These are phyloP conservation scores for Hanseniaspora thailandica DNA, from an alignment of 805 yeast species.

Conservation along the genomic window DNA sequence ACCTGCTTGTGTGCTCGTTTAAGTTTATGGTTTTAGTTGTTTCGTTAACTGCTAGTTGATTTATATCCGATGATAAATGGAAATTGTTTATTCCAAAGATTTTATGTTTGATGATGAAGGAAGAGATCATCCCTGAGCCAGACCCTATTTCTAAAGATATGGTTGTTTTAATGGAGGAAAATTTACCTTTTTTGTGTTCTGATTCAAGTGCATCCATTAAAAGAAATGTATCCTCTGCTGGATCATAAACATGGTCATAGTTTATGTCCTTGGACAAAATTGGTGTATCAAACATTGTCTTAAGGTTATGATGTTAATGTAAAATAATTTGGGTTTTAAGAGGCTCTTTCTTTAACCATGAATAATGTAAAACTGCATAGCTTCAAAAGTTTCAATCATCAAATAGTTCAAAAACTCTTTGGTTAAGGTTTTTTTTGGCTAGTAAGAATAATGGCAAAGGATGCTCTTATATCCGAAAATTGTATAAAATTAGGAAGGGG, in stretches of 20 bases:
- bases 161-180: constrained; percentile 32
- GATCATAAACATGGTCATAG: constrained; percentile 75
- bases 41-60: constrained; percentile 59
- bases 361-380: no score
- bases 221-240: constrained; percentile 84
- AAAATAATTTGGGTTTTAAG: no score
- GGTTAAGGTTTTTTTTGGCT: no score
- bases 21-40: constrained; percentile 34
- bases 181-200: constrained; percentile 26
- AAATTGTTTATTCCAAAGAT: constrained; percentile 36
- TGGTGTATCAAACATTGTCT: constrained; percentile 10
- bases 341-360: no score
- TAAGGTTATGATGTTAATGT: neutral
- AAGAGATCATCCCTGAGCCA: constrained; percentile 81
- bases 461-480: neutral
- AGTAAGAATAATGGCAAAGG: neutral
- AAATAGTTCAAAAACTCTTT: no score
- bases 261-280: constrained; percentile 33
- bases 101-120: constrained; percentile 51
- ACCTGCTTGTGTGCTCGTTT: constrained; percentile 20
- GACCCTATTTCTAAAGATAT: constrained; percentile 75
- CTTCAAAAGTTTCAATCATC: no score
- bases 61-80: constrained; percentile 65
- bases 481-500: no score
- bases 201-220: constrained; percentile 69